A percentile compares a stretch with the other conserved stretches of the same genome.
Conservation (phyloP, 257 asterid species). For the Nicotiana benthamiana region DNA sequence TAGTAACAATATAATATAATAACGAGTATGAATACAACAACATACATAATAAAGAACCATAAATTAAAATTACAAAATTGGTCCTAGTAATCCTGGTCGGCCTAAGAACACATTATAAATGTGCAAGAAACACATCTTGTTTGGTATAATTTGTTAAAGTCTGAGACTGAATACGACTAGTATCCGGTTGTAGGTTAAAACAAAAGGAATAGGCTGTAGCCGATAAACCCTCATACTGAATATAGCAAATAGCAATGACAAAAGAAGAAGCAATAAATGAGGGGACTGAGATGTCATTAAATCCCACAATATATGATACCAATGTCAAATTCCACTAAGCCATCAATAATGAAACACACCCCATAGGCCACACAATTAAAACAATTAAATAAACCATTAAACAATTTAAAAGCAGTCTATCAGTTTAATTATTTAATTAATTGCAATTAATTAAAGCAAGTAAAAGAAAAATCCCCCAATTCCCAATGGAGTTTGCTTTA, state of each 20-base stretch:
- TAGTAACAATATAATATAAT: too few relatives aligned
- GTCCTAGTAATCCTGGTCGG: too few relatives aligned
- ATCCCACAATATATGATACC: not conserved
- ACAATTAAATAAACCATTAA: not conserved
- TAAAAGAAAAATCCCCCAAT: not conserved
- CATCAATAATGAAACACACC: conserved; percentile 2
- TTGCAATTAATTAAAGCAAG: not conserved
- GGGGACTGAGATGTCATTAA: not conserved
- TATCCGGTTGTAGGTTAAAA: not conserved
- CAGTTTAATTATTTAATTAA: not conserved
- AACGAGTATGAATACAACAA: too few relatives aligned
- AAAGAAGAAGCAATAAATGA: not conserved
- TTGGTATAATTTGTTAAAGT: too few relatives aligned
- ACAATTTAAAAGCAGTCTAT: not conserved
- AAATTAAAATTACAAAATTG: too few relatives aligned
- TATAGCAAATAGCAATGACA: not conserved
- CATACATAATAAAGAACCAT: too few relatives aligned
- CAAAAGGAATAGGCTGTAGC: not conserved
- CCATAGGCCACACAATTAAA: not conserved
- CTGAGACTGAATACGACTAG: too few relatives aligned
- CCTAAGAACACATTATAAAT: not conserved
- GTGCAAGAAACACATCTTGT: not conserved
- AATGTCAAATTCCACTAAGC: not conserved
- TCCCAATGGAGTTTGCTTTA: not conserved
- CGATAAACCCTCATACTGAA: not conserved